Conservation (phyloP, 768 basidiomycete species). For the Termitomyces sp. region DNA sequence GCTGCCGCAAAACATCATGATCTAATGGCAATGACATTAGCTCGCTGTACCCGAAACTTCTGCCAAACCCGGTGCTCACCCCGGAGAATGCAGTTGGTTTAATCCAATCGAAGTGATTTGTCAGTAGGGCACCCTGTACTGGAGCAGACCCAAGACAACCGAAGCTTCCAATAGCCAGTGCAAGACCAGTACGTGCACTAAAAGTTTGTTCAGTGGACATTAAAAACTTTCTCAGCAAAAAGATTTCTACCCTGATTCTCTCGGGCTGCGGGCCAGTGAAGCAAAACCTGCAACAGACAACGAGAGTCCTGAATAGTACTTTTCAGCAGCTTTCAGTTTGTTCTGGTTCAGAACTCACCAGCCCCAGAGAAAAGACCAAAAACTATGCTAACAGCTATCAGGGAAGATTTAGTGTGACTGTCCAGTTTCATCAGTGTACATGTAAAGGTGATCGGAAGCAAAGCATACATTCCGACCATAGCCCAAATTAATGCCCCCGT, state of each 20-base stretch:
- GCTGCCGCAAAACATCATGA: neutral
- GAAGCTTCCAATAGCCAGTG: conserved; percentile 29
- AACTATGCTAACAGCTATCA: conserved; percentile 37
- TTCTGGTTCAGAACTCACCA: conserved; percentile 23
- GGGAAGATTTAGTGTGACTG: conserved; percentile 30
- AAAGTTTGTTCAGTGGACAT: neutral
- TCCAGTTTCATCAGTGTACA: too few species aligned
- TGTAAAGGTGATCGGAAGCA: neutral
- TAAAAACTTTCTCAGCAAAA: neutral
- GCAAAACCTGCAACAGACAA: conserved; percentile 25
- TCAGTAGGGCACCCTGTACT: conserved; percentile 33
- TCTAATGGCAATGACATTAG: neutral
- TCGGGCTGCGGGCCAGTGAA: conserved; percentile 25
- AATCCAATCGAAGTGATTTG: conserved; percentile 25
- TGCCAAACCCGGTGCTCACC: conserved; percentile 17
- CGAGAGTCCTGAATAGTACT: conserved; percentile 24
- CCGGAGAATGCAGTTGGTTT: conserved; percentile 31
- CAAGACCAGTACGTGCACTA: conserved; percentile 34
- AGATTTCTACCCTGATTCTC: conserved; percentile 31
- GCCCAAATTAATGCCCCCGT: conserved; percentile 36
- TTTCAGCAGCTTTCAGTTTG: neutral
- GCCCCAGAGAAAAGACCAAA: conserved; percentile 47
- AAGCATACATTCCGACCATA: conserved; percentile 29
- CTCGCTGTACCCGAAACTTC: neutral
- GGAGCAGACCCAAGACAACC: conserved; percentile 28